phyloP scores from a whole-genome alignment of 164 flowering plant genomes.

The Warburgia ugandensis region DNA sequence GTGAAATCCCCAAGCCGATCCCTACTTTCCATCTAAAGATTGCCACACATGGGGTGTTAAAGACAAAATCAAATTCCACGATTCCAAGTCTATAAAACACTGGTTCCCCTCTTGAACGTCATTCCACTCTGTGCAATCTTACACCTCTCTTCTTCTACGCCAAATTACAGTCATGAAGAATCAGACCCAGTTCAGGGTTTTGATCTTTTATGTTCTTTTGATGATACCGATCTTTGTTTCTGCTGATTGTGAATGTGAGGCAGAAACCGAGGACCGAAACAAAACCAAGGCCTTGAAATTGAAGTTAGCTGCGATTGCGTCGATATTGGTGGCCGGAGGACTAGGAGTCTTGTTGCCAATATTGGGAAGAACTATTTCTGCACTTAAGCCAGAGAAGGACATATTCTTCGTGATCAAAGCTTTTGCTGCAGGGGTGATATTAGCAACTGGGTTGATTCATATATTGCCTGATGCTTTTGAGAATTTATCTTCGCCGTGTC shows the following conservation, averaged over 20 bases:
- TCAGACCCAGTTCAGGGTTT: neutral
- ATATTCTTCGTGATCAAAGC: conserved; percentile 35
- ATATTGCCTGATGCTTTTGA: conserved; percentile 34
- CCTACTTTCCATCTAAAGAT: too few species aligned
- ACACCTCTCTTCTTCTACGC: neutral
- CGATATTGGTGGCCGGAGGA: conserved; percentile 23
- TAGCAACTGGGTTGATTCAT: conserved; percentile 36
- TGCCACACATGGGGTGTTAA: too few species aligned
- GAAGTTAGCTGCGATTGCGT: conserved; percentile 23
- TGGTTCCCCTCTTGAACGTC: neutral
- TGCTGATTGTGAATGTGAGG: conserved; percentile 27
- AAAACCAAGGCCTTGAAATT: conserved; percentile 15
- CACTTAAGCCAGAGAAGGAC: conserved; percentile 22
- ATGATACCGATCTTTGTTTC: conserved; percentile 8
- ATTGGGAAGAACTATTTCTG: conserved; percentile 16
- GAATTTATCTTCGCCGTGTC: conserved; percentile 20
- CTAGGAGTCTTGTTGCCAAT: conserved; percentile 29
- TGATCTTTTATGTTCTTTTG: neutral
- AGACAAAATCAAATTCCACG: too few species aligned
- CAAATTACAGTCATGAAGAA: too few species aligned
- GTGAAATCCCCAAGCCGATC: too few species aligned
- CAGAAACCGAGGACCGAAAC: neutral
- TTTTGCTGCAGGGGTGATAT: conserved; percentile 40
- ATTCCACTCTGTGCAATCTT: too few species aligned
- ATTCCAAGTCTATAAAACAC: neutral